Base-by-base conservation (phyloP, 106 monocot genomes). In the Hemerocallis citrina region DNA sequence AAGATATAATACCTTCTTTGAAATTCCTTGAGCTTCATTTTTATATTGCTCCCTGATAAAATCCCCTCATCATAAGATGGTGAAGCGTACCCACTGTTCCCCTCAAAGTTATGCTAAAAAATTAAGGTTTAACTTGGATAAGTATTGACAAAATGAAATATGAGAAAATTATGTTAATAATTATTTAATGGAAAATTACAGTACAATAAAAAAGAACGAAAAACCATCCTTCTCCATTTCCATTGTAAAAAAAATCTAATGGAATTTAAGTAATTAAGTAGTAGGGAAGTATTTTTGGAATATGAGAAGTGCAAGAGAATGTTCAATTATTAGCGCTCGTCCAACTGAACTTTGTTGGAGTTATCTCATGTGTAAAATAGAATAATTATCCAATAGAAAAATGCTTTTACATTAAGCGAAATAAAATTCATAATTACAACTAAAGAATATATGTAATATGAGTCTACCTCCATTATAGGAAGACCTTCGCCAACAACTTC, bases 1-100 rank as follows among this genome's bases (percentile, higher is more conserved):
- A 19, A 9, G 24, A 14, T 34, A 32, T 11, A 13, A 48, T 57
- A 85, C 85, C 70, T 89, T 67, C 67, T 70, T 34, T 81, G 80
- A 43, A 94, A 66, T 54, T 94, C 85, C 59, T 80, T 82, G 16
- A 94, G 80, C 67, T 73, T 94, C 75, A 82, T 80, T 70, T 78
- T 94, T 13, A 94, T 63, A 42, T 64, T 78, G 70, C 73, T 85
- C 32, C 85, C 69, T 45, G 93, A 82, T 28, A 89, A 89, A 65
- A 67, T 57, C 12, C 81, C 93, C 52, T 89, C 93, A 1, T 86
- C 80, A 55, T 58, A 88, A 56, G 71, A 54, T 29, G 85, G 85
- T 35, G 74, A 62, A 23, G 82, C 57, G 62, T 89, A 85, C 45
- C 77, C 77, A 63, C 78, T 77, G 40, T 77, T 72, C 12, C 62